Percentiles rank a stretch among this genome's conserved stretches.
Conservation (phyloP, 2,329 filamentous ascomycete species). For the Alternaria arbusti region DNA sequence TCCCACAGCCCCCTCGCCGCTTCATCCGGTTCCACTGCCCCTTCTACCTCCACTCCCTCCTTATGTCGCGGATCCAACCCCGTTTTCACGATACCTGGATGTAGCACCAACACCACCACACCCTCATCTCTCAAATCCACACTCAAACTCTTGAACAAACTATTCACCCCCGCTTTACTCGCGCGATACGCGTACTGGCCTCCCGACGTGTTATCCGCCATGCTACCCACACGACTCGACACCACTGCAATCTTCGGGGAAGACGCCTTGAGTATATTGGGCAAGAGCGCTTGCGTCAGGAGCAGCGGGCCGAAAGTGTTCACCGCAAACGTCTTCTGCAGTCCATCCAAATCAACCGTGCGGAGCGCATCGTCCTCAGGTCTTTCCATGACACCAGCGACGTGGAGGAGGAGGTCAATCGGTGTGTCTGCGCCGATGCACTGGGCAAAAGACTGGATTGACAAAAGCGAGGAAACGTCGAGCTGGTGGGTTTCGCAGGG, state of each 20-base stretch:
- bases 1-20: conserved; percentile 54
- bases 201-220: conserved; percentile 52
- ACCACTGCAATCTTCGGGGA: conserved; percentile 51
- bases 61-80: conserved; percentile 30
- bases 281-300: conserved; percentile 53
- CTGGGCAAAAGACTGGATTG: not conserved
- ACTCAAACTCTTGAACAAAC: conserved; percentile 52
- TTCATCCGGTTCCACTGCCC: conserved; percentile 54
- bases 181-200: conserved; percentile 54
- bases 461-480: conserved; percentile 18
- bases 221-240: conserved; percentile 52
- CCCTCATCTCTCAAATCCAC: conserved; percentile 51
- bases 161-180: conserved; percentile 55
- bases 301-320: conserved; percentile 56
- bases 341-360: conserved; percentile 33
- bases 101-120: conserved; percentile 51
- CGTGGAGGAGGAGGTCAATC: conserved; percentile 49
- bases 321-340: conserved; percentile 50
- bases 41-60: conserved; percentile 32
- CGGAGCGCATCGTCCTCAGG: conserved; percentile 43
- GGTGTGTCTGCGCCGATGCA: conserved; percentile 32
- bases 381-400: conserved; percentile 44
- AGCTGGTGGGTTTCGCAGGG: conserved; percentile 36
- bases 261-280: conserved; percentile 45
- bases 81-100: conserved; percentile 54